Evolutionary conservation across 2,329 filamentous ascomycete genomes (phyloP), one percentile per base, ranked within the genome.

Genomic region (Aureobasidium melanogenum): DNA sequence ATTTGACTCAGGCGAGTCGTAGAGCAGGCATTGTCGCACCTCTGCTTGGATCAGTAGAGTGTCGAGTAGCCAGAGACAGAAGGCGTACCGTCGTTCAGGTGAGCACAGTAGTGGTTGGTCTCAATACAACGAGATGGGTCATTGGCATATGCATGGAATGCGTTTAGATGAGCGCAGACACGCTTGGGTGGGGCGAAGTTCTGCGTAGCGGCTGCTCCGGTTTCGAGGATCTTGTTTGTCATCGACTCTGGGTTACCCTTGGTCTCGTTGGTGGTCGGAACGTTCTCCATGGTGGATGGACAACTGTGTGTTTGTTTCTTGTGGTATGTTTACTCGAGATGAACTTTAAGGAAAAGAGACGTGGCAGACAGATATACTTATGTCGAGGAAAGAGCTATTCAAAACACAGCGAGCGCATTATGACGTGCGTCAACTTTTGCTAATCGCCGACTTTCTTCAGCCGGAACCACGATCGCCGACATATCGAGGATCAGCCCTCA

Each of bases 31-130:
- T 77, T 96, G 90, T 4, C 91, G 83, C 61, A 95, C 80, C 64
- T 94, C 89, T 77, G 61, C n/a, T 2, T 15, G 30, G 19, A n/a
- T 56, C n/a, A 55, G 32, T 47, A 14, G 17, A n/a, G 36, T 30
- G 15, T 2, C 24, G 14, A 8, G 36, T 12, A 5, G 19, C 24
- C 19, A 1, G 6, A 12, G 2, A 19, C 2, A 47, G 39, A 8
- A 19, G 30, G 50, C 64, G 52, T 64, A 80, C 78, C 77, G 68
- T 86, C 81, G 63, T 82, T 91, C 4, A 94, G 68, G 68, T 94
- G 89, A 0, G 86, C 82, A 71, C 91, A 96, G 74, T 94, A 96
- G 72, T 95, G 90, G 69, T 94, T 91, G 0, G 89, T 78, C 71
- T 94, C 89, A 1, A 95, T 85, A 41, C 78, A 80, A 15, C 88